Conservation (phyloP, 768 basidiomycete species). For the Termitomyces titanicus region DNA sequence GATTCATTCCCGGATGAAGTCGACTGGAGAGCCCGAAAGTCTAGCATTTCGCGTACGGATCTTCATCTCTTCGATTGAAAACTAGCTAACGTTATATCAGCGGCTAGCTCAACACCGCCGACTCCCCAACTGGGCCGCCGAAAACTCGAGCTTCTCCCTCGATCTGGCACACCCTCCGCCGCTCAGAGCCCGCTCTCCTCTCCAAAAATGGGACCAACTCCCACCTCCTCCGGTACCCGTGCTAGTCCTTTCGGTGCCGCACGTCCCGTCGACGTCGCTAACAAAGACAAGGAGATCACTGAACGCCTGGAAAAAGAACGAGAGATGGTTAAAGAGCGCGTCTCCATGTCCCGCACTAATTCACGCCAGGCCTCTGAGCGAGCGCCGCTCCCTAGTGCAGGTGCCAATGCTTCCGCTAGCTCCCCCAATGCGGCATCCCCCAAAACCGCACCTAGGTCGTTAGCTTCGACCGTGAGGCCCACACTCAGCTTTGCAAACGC, state of each 20-base stretch:
- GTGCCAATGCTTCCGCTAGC: conserved; percentile 5
- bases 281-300: conserved; percentile 70
- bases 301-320: conserved; percentile 70
- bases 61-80: neutral
- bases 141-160: conserved; percentile 84
- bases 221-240: conserved; percentile 32
- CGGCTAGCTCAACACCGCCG: conserved; percentile 70
- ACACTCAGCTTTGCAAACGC: conserved; percentile 81
- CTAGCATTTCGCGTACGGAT: conserved; percentile 63
- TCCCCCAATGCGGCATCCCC: conserved; percentile 23
- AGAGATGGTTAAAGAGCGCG: conserved; percentile 49
- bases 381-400: conserved; percentile 26
- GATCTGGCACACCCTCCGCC: conserved; percentile 63
- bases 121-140: conserved; percentile 77
- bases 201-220: conserved; percentile 59
- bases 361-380: conserved; percentile 52
- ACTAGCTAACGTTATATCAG: conserved; percentile 30
- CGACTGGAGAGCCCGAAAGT: conserved; percentile 65
- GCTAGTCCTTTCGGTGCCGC: conserved; percentile 89
- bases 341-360: conserved; percentile 49
- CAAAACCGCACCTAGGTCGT: conserved; percentile 24
- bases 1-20: conserved; percentile 50
- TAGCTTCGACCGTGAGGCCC: conserved; percentile 58
- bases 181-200: conserved; percentile 76
- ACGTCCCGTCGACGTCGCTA: conserved; percentile 79